A percentile compares a stretch with the other conserved stretches of the same genome.
Evolutionary conservation across 2,329 filamentous ascomycete genomes (phyloP).

Genomic region (Talaromyces sp.): DNA sequence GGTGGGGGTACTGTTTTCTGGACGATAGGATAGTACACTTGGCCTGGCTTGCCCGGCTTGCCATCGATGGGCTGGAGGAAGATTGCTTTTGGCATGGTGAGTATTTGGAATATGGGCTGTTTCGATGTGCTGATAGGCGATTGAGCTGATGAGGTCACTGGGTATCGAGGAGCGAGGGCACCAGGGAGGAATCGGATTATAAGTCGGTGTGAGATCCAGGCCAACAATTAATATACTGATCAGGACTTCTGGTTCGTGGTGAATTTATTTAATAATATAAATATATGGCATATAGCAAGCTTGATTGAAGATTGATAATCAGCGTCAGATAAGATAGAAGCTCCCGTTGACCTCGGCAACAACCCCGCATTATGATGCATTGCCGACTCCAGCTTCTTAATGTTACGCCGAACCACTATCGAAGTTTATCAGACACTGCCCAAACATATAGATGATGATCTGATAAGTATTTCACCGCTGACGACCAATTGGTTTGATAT

Average conservation of each 20-base stretch:
- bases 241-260: background rate
- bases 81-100: slow-evolving; percentile 45
- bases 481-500: background rate
- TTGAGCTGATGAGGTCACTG: background rate
- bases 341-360: slow-evolving; percentile 2
- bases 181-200: background rate
- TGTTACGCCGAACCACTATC: background rate
- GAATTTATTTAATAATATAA: background rate
- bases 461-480: background rate
- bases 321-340: background rate
- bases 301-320: background rate
- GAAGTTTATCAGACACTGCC: background rate
- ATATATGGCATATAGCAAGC: background rate
- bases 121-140: background rate
- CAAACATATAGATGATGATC: background rate
- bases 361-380: background rate
- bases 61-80: slow-evolving; percentile 58
- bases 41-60: slow-evolving; percentile 65
- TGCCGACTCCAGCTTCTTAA: background rate
- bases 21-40: slow-evolving; percentile 65
- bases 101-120: background rate
- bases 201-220: background rate
- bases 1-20: slow-evolving; percentile 62
- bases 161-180: background rate
- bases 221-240: background rate